phyloP scores from a whole-genome alignment of 164 flowering plant species.

The Vitis vinifera region ASM3070453v1 NC_081805.1:689001-689500 shows the following conservation, averaged over 20 bases:
- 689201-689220: constrained; percentile 66
- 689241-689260: constrained; percentile 74
- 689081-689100: too few species aligned
- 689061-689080: too few species aligned
- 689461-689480: background rate
- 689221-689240: constrained; percentile 67
- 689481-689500: background rate
- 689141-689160: background rate
- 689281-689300: background rate
- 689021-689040: too few species aligned
- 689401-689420: background rate
- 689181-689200: constrained; percentile 88
- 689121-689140: background rate
- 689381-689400: constrained; percentile 30
- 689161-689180: constrained; percentile 81
- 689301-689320: background rate
- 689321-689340: constrained; percentile 15
- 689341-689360: constrained; percentile 63
- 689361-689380: constrained; percentile 46
- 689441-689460: background rate
- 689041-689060: too few species aligned
- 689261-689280: background rate
- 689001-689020: too few species aligned
- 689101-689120: background rate
- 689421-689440: background rate